Evolutionary conservation across 192 early-diverging fungal species (phyloP), one percentile per base, ranked within the genome.

Genomic region (Rhizophlyctis rosea): DNA sequence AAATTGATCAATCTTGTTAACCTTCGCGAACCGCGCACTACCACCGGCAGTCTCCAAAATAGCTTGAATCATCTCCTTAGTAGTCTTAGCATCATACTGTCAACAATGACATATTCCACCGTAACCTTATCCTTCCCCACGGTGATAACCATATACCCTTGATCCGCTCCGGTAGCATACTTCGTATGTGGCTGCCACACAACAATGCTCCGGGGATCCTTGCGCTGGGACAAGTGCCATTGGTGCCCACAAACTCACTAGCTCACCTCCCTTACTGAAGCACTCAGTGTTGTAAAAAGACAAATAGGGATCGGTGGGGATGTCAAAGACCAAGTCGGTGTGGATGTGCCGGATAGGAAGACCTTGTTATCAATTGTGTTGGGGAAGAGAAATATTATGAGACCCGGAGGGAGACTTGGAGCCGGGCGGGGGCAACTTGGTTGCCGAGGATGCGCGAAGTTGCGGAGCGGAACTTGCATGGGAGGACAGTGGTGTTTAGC

Each of bases 181-280:
- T 65, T 54, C 29, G 68, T 4, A 34, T 67, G 64, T 24, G 62
- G 62, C 35, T 72, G 57, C 7, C 58, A 16, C 21, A 54, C 24
- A 49, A 66, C 63, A n/a, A n/a, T n/a, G n/a, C n/a, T n/a, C n/a
- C n/a, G n/a, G n/a, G n/a, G n/a, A n/a, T n/a, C n/a, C n/a, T n/a
- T n/a, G n/a, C 57, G 11, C 64, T 61, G 14, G 63, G 64, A 18
- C 49, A 60, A 2, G 75, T 66, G n/a, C 73, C 68, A 29, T 53
- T 57, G 18, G 75, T 64, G 2, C 58, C 50, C n/a, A 77, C 71
- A 54, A 77, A 71, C 58, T 77, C 75, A 70, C 68, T 34, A 73
- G 47, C 11, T 59, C 64, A n/a, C n/a, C n/a, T n/a, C n/a, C n/a
- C n/a, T n/a, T n/a, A n/a, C n/a, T n/a, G n/a, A n/a, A n/a, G n/a